Base-by-base conservation (phyloP, 176 grass and related monocot species). In the Saccharum officinarum region DNA sequence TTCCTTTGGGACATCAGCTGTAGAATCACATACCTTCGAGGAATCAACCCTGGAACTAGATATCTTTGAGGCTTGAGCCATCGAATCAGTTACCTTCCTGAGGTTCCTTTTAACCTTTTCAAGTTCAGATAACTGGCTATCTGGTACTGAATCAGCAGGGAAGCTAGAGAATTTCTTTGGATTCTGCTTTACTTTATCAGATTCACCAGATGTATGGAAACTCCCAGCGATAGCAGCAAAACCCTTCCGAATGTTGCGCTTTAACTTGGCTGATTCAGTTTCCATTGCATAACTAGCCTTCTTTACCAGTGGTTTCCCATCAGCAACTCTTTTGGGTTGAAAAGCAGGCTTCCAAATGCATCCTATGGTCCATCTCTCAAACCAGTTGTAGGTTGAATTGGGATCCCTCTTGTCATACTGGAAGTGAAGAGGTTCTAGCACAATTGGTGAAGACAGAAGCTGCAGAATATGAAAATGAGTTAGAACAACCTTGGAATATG, bases 21-120 rank as follows among this genome's bases (percentile, higher is more conserved):
- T 84, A 61, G 85, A 87, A 83, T 82, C 93, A 46, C 87, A 44
- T 77, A 90, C 81, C 89, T 92, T 98, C 16, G 69, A 76, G 79
- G 73, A 67, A 80, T 94, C 95, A 86, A 84, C 82, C 36, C 83
- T 85, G 50, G 87, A 82, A 86, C 76, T 94, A 73, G 91, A 90
- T 73, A 95, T 60, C 68, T 90, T 90, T 39, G 89, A 90, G 76
- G 90, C 91, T 77, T 95, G 90, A 82, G 82, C 88, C 70, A 91
- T 88, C 31, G 83, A 91, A 89, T 89, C 89, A 82, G 93, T 85
- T 85, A 90, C 88, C 88, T 94, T 98, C 82, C 94, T 91, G 69
- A 98, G 92, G 70, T 86, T 98, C 36, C 87, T 88, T 80, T 98
- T 98, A 69, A 98, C 97, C 80, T 93, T 95, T 68, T 95, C 97